phyloP scores from a whole-genome alignment of 2,329 filamentous ascomycete genomes.

The Cladobotryum mycophilum region DNA sequence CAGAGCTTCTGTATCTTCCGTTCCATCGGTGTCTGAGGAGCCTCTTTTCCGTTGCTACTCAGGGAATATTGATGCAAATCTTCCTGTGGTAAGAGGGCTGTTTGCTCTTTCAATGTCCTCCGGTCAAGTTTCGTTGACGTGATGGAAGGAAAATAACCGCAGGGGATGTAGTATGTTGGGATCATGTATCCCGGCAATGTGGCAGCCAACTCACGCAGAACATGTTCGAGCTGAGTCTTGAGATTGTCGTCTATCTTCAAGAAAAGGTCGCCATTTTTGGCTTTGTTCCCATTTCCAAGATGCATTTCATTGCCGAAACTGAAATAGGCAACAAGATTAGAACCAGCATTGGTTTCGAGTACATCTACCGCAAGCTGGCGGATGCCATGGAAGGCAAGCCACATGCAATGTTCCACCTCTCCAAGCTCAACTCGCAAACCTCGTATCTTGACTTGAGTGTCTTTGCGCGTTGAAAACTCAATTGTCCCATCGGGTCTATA shows the following conservation, averaged over 20 bases:
- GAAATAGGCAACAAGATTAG: background rate
- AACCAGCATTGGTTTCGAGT: background rate
- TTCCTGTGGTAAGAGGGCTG: background rate
- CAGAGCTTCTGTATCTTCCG: background rate
- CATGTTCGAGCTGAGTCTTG: background rate
- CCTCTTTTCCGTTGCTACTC: background rate
- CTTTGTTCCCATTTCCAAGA: background rate
- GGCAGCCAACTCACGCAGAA: background rate
- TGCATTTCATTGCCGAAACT: background rate
- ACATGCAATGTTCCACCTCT: constrained; percentile 6
- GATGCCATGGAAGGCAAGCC: background rate
- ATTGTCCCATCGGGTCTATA: constrained; percentile 7
- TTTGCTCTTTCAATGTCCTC: background rate
- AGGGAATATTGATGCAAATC: constrained; percentile 1
- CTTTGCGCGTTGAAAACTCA: background rate
- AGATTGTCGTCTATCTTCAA: background rate
- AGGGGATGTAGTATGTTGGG: constrained; percentile 5
- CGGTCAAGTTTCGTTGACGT: constrained; percentile 10
- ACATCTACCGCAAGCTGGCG: constrained; percentile 4
- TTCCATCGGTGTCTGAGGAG: constrained; percentile 3
- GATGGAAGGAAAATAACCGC: constrained; percentile 3
- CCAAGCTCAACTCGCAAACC: constrained; percentile 6
- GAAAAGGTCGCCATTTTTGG: background rate
- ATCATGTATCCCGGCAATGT: constrained; percentile 6
- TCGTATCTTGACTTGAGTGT: constrained; percentile 7